Evolutionary conservation across 2,329 filamentous ascomycete species (phyloP).

Genomic region (Colletotrichum navitas): DNA sequence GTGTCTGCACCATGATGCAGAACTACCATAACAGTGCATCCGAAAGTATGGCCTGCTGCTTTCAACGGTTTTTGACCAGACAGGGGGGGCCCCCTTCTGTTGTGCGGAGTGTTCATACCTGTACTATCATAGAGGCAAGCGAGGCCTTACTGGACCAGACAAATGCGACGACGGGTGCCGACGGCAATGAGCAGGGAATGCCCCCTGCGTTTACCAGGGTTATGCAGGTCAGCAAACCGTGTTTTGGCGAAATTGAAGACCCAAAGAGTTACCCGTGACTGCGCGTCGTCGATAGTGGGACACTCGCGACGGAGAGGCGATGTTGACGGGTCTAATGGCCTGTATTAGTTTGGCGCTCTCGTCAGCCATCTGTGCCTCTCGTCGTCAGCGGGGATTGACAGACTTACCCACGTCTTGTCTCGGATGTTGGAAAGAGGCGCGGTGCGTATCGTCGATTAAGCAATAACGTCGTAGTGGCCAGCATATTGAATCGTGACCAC

Average conservation of each 20-base stretch:
- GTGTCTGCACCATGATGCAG: conserved; percentile 21
- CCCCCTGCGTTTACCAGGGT: conserved; percentile 13
- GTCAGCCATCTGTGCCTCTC: conserved; percentile 21
- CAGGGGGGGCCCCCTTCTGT: neutral
- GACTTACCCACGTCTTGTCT: conserved; percentile 30
- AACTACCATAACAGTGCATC: neutral
- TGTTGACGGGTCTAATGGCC: conserved; percentile 17
- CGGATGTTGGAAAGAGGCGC: conserved; percentile 26
- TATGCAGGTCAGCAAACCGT: conserved; percentile 17
- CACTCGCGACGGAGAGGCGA: neutral
- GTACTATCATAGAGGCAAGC: neutral
- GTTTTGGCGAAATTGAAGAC: conserved; percentile 28
- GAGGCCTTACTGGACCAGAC: conserved; percentile 22
- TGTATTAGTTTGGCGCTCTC: conserved; percentile 16
- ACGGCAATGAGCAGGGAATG: conserved; percentile 18
- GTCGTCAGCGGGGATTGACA: conserved; percentile 14
- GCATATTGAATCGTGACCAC: conserved; percentile 33
- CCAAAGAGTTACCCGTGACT: conserved; percentile 20
- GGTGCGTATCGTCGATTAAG: neutral
- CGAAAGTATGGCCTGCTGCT: neutral
- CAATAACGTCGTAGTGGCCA: conserved; percentile 13
- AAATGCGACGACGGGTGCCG: conserved; percentile 27
- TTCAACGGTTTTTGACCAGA: conserved; percentile 2
- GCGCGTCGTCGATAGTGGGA: conserved; percentile 5
- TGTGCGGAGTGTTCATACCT: neutral